A percentile compares a stretch with the other conserved stretches of the same genome.
Evolutionary conservation across 805 yeast genomes (phyloP).

Genomic region (Ogataea allantospora): DNA sequence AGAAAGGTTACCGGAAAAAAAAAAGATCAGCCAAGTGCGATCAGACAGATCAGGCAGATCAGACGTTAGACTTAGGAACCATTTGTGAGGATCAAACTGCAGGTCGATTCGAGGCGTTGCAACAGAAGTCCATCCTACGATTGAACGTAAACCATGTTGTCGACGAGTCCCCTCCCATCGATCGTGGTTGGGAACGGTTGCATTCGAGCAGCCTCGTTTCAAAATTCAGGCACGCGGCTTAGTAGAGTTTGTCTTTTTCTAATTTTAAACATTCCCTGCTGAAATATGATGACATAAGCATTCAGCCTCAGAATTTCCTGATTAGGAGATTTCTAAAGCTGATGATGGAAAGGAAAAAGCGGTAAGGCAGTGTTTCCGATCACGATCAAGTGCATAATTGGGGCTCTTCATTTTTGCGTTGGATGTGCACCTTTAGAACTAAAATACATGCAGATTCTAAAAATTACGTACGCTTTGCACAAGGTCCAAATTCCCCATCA

Average conservation of each 20-base stretch:
- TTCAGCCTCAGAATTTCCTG: conserved; percentile 11
- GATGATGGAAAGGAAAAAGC: too few relatives aligned
- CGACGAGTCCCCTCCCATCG: too few relatives aligned
- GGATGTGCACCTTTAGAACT: too few relatives aligned
- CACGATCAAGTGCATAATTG: too few relatives aligned
- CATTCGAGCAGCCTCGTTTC: not conserved
- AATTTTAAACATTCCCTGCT: not conserved
- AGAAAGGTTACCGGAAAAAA: not conserved
- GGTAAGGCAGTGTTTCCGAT: too few relatives aligned
- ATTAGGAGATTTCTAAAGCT: conserved; percentile 1
- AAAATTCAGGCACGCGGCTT: conserved; percentile 11
- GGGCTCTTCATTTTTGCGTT: too few relatives aligned
- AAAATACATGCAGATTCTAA: not conserved
- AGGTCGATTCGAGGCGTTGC: not conserved
- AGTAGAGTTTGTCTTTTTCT: conserved; percentile 1
- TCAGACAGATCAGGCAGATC: conserved; percentile 1
- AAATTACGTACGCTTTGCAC: not conserved
- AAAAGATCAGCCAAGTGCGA: conserved; percentile 1
- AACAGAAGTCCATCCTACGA: not conserved
- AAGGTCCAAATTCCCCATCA: conserved; percentile 1
- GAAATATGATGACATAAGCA: conserved; percentile 5
- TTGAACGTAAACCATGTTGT: not conserved
- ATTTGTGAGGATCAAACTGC: not conserved
- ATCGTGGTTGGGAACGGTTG: too few relatives aligned
- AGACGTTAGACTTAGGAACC: not conserved